Evolutionary conservation across 108 stramenopile species (phyloP), one percentile per base, ranked within the genome.

Genomic region (Thalassiosira profunda): DNA sequence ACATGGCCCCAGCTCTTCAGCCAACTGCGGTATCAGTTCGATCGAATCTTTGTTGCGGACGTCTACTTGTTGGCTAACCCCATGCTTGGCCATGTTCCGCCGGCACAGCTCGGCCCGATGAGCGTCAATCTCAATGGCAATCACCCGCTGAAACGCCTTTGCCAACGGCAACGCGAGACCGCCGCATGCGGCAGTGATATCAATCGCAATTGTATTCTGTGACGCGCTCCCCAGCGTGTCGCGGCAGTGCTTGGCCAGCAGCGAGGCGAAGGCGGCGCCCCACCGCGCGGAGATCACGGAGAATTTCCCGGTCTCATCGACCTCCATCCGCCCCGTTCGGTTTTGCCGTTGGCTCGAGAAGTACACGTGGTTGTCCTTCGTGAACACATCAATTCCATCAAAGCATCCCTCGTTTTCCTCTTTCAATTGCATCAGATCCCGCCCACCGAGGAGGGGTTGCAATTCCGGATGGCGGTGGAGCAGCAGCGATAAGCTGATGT

Each of bases 121-220:
- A 20, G 31, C 5, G 52, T 83, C 82, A 62, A 83, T 83, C 69
- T 83, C 82, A 30, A 74, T 51, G 18, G 82, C 82, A 0, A 74
- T 41, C 41, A 78, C 42, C 24, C 49, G 43, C 23, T 48, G 24
- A 43, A 79, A 79, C 12, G 72, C 41, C 24, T 45, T 76, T 0
- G 76, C 70, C 42, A 83, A 55, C 14, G 42, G 68, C 21, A 82
- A 35, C 5, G 76, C 59, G 62, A 76, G 52, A 14, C 82, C 82
- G 41, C 82, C 82, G 2, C 77, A 72, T 9, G 82, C 77, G 36
- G 82, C 82, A 8, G 82, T 78, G 59, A 83, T 28, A 58, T 83
- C 82, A 30, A 81, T 48, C 3, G 46, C 76, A 25, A 38, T 63
- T 28, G 37, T 51, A n/a, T 38, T 49, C 54, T 64, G 44, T 37